phyloP scores from a whole-genome alignment of 1,284 basidiomycete species.

The Trichosporon faecale region DNA sequence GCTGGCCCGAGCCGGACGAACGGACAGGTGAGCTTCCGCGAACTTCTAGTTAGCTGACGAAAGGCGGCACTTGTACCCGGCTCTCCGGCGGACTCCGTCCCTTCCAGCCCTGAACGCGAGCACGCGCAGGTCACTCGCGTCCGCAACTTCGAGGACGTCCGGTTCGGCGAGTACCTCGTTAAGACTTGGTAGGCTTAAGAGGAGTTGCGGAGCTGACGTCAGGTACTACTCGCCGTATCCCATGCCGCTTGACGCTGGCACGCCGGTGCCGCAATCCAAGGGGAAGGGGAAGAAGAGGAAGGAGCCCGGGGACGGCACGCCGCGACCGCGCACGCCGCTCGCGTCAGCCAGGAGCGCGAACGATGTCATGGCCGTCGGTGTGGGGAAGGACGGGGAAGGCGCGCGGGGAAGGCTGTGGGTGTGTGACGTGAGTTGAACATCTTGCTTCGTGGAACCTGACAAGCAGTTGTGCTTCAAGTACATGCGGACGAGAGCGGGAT shows the following conservation, averaged over 20 bases:
- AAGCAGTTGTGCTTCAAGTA: slow-evolving; percentile 86
- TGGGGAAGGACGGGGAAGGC: slow-evolving; percentile 57
- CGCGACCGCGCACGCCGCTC: not conserved
- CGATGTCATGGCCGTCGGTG: slow-evolving; percentile 64
- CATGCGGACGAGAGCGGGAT: slow-evolving; percentile 69
- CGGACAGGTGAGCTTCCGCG: not conserved
- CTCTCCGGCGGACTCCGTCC: not conserved
- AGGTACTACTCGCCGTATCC: slow-evolving; percentile 91
- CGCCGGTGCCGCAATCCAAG: not conserved
- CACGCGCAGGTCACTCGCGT: slow-evolving; percentile 45
- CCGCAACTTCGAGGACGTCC: slow-evolving; percentile 51
- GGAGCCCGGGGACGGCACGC: slow-evolving; percentile 3
- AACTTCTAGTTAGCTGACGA: not conserved
- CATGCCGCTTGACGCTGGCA: slow-evolving; percentile 46
- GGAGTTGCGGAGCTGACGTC: slow-evolving; percentile 6
- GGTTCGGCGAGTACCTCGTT: slow-evolving; percentile 48
- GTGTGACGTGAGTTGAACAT: slow-evolving; percentile 44
- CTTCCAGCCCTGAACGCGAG: slow-evolving; percentile 42
- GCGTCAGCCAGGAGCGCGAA: slow-evolving; percentile 57
- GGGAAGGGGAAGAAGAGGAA: slow-evolving; percentile 20
- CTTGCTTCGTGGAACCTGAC: not conserved
- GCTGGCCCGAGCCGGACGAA: slow-evolving; percentile 15
- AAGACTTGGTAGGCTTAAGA: slow-evolving; percentile 46
- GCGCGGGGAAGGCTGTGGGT: slow-evolving; percentile 48
- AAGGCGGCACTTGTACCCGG: not conserved